Percentiles rank a stretch among this genome's conserved stretches.
phyloP scores from a whole-genome alignment of 2,329 filamentous ascomycete species.

The Coniosporium tulheliwenetii region DNA sequence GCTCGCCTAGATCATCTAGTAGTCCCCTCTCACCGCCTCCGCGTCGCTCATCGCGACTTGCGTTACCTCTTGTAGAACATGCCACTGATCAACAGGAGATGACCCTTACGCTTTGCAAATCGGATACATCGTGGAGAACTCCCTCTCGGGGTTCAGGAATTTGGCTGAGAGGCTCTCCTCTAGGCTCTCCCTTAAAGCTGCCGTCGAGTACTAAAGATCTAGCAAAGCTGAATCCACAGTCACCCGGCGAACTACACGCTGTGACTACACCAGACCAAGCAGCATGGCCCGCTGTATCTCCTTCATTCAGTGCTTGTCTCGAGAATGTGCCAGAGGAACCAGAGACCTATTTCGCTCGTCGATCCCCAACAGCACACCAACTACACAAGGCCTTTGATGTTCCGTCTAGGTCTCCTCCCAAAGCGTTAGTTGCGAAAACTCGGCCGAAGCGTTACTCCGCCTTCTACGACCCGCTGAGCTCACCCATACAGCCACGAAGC shows the following conservation, averaged over 20 bases:
- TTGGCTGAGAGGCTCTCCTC: no score
- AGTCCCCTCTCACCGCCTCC: no score
- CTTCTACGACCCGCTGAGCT: not conserved
- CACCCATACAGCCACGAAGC: slow-evolving; percentile 6
- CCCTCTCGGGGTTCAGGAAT: no score
- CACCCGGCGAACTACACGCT: slow-evolving; percentile 10
- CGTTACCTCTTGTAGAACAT: no score
- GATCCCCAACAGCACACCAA: not conserved
- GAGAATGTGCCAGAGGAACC: slow-evolving; percentile 31
- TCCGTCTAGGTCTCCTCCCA: not conserved
- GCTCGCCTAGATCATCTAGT: no score
- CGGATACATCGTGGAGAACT: no score
- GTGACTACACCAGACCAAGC: slow-evolving; percentile 22
- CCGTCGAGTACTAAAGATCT: not conserved
- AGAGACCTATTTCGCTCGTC: slow-evolving; percentile 12
- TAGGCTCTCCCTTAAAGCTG: not conserved
- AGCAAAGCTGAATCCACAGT: not conserved
- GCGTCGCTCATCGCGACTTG: no score
- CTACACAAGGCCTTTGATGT: not conserved
- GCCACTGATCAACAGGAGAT: no score
- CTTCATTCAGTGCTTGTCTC: slow-evolving; percentile 20
- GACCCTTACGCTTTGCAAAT: no score
- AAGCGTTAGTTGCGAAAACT: not conserved
- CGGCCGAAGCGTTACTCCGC: not conserved
- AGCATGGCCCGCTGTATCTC: not conserved